These are phyloP conservation scores for Parascedosporium putredinis DNA, from an alignment of 2,329 filamentous ascomycete genomes.

Conservation along the genomic window DNA sequence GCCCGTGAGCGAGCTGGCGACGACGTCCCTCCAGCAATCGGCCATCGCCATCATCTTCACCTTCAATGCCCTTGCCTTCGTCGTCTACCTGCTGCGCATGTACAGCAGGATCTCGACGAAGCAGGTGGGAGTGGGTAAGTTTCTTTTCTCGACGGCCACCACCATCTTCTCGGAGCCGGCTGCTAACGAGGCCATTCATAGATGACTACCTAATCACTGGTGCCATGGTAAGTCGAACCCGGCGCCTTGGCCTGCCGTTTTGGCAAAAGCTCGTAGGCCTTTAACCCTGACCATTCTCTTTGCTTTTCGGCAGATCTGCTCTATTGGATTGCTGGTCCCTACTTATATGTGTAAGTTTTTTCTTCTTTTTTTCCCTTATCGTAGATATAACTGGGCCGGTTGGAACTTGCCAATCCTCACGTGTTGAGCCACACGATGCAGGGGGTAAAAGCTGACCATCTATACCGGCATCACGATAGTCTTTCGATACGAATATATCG, in stretches of 20 bases:
- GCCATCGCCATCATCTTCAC: conserved; percentile 1
- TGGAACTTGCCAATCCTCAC: neutral
- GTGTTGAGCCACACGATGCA: neutral
- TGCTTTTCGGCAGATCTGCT: neutral
- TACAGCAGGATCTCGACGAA: neutral
- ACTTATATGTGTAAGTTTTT: conserved; percentile 2
- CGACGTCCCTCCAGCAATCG: neutral
- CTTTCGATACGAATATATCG: conserved; percentile 2
- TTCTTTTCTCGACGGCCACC: neutral
- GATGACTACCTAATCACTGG: neutral
- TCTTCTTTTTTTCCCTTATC: neutral
- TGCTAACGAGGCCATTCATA: neutral
- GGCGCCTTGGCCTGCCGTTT: too few species aligned
- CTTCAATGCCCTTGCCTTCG: neutral
- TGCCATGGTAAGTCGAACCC: conserved; percentile 1
- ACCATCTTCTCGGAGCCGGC: neutral
- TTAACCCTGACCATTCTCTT: conserved; percentile 20
- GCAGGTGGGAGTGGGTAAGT: neutral
- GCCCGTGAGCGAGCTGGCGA: conserved; percentile 25
- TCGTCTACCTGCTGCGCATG: neutral
- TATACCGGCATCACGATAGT: conserved; percentile 13
- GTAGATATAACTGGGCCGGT: too few species aligned
- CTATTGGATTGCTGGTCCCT: neutral
- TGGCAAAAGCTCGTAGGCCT: too few species aligned
- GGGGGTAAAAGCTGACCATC: neutral